Evolutionary conservation across 1,284 basidiomycete genomes (phyloP), one percentile per base, ranked within the genome.

Genomic region (Schizopora paradoxa): DNA sequence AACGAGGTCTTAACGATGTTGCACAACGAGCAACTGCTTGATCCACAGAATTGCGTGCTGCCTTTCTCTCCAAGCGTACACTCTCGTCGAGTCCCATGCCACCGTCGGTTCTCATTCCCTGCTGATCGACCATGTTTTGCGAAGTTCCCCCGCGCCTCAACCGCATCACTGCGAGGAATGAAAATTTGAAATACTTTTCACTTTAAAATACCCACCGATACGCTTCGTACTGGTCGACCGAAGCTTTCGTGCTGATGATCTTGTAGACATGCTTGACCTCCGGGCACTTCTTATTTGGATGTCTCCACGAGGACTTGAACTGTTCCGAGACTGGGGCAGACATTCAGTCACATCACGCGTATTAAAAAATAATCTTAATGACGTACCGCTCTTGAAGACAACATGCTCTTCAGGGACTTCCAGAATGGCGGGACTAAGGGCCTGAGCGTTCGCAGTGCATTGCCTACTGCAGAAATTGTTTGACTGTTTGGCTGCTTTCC

Each of bases 261-360:
- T 82, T 82, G 64, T 79, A 82, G 28, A 83, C 66, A 45, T 66
- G 69, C 34, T 67, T 65, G 3, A 83, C 79, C 16, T 67, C 61
- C 13, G 81, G 79, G 51, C 76, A 75, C 14, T 60, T 34, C 10
- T 70, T 72, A 27, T 70, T 63, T 29, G 54, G 60, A 55, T 83
- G 81, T 52, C 77, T 70, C 80, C 80, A 83, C n/a, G 80, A 79
- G 37, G 70, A 50, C 54, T 74, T 77, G 64, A 83, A 83, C 52
- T 83, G 81, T 51, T 77, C 76, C 22, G 68, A 63, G 25, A 82
- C 81, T 82, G 48, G 3, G 41, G 14, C 47, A 48, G 37, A 5
- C 22, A 33, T 46, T 50, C 41, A 50, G 23, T 16, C 18, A 32
- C 43, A 21, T 11, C 34, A 18, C 11, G 26, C 36, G 13, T 25